Percentiles rank a stretch among this genome's conserved stretches.
Conservation (phyloP, 179 eudicot genomes). For the Vitellaria paradoxa region DNA sequence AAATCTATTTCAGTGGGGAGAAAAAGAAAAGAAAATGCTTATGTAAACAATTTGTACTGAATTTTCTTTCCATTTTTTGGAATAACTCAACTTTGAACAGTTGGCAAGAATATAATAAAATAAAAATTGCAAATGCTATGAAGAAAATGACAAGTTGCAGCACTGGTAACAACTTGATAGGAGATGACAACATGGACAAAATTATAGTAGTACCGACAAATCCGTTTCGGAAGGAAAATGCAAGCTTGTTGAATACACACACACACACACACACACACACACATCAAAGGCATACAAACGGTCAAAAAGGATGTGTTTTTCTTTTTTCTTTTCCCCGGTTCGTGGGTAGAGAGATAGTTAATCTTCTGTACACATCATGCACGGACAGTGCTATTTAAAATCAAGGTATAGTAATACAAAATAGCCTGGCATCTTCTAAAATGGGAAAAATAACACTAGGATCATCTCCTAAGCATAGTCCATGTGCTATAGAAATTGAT, state of each 20-base stretch:
- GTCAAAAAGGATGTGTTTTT: too few relatives aligned
- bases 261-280: neutral
- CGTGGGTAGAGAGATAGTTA: neutral
- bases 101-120: neutral
- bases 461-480: neutral
- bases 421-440: neutral
- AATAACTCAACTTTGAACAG: neutral
- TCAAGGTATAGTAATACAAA: neutral
- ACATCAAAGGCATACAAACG: neutral
- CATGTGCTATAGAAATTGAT: neutral
- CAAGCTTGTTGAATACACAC: neutral
- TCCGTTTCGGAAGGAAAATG: neutral
- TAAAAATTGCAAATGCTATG: neutral
- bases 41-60: neutral
- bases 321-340: too few relatives aligned
- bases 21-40: neutral
- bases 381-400: neutral
- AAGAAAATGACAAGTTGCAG: neutral
- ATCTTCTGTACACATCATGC: neutral
- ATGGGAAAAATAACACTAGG: neutral
- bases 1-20: neutral
- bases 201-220: neutral
- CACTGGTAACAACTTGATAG: neutral
- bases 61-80: slow-evolving; percentile 1
- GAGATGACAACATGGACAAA: neutral